These are phyloP conservation scores for Salvia sclarea DNA, from an alignment of 305 asterid genomes.

Conservation along the genomic window DNA sequence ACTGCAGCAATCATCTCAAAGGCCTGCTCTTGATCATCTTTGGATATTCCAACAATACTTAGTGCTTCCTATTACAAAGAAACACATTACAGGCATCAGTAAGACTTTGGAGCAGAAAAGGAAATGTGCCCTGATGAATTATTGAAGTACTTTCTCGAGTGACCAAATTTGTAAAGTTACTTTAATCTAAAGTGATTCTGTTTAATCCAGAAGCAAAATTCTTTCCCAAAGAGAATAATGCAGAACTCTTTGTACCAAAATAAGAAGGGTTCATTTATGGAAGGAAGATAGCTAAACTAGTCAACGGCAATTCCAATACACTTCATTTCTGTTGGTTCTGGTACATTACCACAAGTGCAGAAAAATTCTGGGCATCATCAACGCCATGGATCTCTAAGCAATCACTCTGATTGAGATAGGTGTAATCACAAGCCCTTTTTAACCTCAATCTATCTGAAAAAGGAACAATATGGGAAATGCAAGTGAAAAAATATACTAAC, in stretches of 20 bases:
- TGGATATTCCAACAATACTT: constrained; percentile 57
- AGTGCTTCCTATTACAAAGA: constrained; percentile 67
- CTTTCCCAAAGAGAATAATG: neutral
- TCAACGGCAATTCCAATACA: constrained; percentile 2
- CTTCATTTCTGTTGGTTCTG: constrained; percentile 24
- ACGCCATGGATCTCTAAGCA: constrained; percentile 64
- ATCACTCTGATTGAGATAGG: constrained; percentile 75
- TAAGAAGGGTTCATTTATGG: constrained; percentile 1
- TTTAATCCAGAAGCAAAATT: neutral
- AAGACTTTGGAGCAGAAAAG: constrained; percentile 32
- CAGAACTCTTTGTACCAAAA: constrained; percentile 26
- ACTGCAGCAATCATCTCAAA: constrained; percentile 95
- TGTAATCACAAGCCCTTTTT: constrained; percentile 67
- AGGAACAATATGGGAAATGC: constrained; percentile 21
- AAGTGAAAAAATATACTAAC: neutral
- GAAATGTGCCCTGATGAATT: constrained; percentile 9
- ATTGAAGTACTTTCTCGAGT: neutral
- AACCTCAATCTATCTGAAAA: constrained; percentile 68
- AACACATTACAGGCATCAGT: constrained; percentile 32
- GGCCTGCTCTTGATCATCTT: constrained; percentile 72
- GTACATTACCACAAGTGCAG: constrained; percentile 62
- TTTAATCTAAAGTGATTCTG: neutral
- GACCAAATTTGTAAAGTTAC: neutral
- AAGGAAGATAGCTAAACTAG: constrained; percentile 19
- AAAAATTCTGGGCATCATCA: constrained; percentile 76